These are phyloP conservation scores for Rhizoclosmatium sp. DNA, from an alignment of 192 early-diverging fungal species.

Conservation along the genomic window DNA sequence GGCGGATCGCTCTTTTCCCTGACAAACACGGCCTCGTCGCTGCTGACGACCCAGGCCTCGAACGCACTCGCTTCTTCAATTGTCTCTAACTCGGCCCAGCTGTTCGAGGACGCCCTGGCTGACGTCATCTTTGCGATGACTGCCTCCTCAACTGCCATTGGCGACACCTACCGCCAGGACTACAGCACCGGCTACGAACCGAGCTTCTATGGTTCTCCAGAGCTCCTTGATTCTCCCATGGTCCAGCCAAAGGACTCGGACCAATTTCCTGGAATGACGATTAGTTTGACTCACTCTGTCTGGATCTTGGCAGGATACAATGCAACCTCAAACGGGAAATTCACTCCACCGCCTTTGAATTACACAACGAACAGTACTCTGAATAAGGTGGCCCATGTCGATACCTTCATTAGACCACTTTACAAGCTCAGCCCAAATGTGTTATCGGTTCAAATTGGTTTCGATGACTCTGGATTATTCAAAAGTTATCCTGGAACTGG, in stretches of 20 bases:
- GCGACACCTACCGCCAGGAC: constrained; percentile 27
- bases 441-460: constrained; percentile 37
- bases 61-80: constrained; percentile 23
- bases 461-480: constrained; percentile 41
- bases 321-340: neutral
- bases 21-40: constrained; percentile 28
- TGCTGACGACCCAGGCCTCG: constrained; percentile 39
- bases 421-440: constrained; percentile 32
- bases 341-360: constrained; percentile 32
- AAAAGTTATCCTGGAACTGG: constrained; percentile 38
- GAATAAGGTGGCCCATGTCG: constrained; percentile 37
- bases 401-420: constrained; percentile 35
- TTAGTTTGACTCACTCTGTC: constrained; percentile 38
- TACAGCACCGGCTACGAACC: constrained; percentile 32
- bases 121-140: constrained; percentile 17
- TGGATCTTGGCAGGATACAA: constrained; percentile 25
- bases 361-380: constrained; percentile 20
- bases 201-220: constrained; percentile 31
- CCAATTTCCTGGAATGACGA: constrained; percentile 20
- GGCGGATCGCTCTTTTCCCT: constrained; percentile 38
- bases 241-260: constrained; percentile 2
- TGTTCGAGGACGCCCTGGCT: constrained; percentile 39
- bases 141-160: constrained; percentile 1
- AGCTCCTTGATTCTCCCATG: constrained; percentile 16
- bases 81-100: constrained; percentile 31